Conservation (phyloP, 2,329 filamentous ascomycete genomes). For the Nannizzia gypsea region DNA sequence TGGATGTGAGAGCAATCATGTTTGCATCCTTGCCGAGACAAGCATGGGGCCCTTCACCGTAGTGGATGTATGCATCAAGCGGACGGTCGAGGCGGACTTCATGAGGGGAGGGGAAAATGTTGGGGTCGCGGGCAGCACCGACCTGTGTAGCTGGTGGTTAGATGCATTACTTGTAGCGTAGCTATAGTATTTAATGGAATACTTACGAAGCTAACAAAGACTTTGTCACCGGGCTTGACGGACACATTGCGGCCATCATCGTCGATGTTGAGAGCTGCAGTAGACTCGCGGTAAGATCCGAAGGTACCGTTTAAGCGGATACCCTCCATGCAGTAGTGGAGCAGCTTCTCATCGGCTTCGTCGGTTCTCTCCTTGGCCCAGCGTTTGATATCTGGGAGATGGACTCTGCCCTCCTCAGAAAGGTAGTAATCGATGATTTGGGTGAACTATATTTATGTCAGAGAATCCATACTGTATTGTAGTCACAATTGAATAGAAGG, state of each 20-base stretch:
- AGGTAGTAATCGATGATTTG: slow-evolving; percentile 37
- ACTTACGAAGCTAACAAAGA: slow-evolving; percentile 47
- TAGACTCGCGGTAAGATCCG: slow-evolving; percentile 42
- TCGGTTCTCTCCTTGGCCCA: slow-evolving; percentile 28
- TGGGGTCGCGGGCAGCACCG: slow-evolving; percentile 27
- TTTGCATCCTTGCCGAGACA: slow-evolving; percentile 36
- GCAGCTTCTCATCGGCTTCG: slow-evolving; percentile 16
- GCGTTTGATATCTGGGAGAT: slow-evolving; percentile 36
- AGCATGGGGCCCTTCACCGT: slow-evolving; percentile 38
- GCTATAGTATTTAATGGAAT: slow-evolving; percentile 32
- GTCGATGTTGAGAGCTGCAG: slow-evolving; percentile 25
- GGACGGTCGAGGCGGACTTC: slow-evolving; percentile 37
- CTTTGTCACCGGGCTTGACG: slow-evolving; percentile 34
- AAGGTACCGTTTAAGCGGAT: slow-evolving; percentile 38
- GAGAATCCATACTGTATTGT: slow-evolving; percentile 32
- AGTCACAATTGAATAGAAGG: slow-evolving; percentile 32
- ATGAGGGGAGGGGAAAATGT: slow-evolving; percentile 28
- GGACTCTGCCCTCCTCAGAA: slow-evolving; percentile 28
- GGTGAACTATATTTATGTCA: slow-evolving; percentile 41
- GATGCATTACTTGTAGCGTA: slow-evolving; percentile 49
- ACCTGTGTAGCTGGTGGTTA: slow-evolving; percentile 36
- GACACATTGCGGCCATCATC: slow-evolving; percentile 29
- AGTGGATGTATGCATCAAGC: slow-evolving; percentile 32
- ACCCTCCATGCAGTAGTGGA: slow-evolving; percentile 19
- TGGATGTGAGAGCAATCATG: slow-evolving; percentile 30